phyloP scores from a whole-genome alignment of 2,329 filamentous ascomycete species.

The Paraconiothyrium sp. region DNA sequence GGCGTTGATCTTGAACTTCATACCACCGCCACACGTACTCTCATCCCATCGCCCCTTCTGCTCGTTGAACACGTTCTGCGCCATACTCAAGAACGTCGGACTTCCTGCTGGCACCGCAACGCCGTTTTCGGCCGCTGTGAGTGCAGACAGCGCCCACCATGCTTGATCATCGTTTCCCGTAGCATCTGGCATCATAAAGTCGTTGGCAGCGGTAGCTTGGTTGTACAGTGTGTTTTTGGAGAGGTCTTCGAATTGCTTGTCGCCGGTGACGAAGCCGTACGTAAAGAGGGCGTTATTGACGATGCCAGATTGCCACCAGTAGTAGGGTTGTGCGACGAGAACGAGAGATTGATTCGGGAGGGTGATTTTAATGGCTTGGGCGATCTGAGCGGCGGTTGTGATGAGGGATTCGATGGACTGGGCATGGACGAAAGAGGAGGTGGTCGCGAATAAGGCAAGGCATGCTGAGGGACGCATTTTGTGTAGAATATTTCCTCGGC shows the following conservation, averaged over 20 bases:
- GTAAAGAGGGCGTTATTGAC: slow-evolving; percentile 43
- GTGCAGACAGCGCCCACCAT: slow-evolving; percentile 74
- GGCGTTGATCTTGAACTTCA: slow-evolving; percentile 77
- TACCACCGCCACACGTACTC: slow-evolving; percentile 71
- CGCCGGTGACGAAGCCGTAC: slow-evolving; percentile 54
- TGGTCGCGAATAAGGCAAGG: slow-evolving; percentile 13
- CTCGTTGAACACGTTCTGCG: slow-evolving; percentile 75
- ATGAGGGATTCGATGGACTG: slow-evolving; percentile 25
- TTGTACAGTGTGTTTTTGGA: slow-evolving; percentile 37
- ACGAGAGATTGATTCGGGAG: slow-evolving; percentile 32
- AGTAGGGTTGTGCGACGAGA: slow-evolving; percentile 33
- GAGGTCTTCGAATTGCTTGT: slow-evolving; percentile 51
- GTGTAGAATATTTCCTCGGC: not conserved
- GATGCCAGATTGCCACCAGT: slow-evolving; percentile 46
- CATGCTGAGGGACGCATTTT: slow-evolving; percentile 13
- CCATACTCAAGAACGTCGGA: slow-evolving; percentile 69
- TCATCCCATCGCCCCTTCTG: slow-evolving; percentile 75
- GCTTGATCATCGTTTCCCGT: slow-evolving; percentile 77
- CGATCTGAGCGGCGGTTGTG: slow-evolving; percentile 25
- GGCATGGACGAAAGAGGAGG: slow-evolving; percentile 14
- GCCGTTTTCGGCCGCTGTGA: slow-evolving; percentile 73
- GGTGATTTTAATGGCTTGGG: slow-evolving; percentile 26
- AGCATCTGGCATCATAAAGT: slow-evolving; percentile 52
- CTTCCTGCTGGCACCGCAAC: slow-evolving; percentile 64
- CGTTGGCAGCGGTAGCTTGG: slow-evolving; percentile 35